A percentile compares a stretch with the other conserved stretches of the same genome.
These are phyloP conservation scores for Paraphysoderma sedebokerense DNA, from an alignment of 371 early-diverging fungal genomes.

Conservation along the genomic window DNA sequence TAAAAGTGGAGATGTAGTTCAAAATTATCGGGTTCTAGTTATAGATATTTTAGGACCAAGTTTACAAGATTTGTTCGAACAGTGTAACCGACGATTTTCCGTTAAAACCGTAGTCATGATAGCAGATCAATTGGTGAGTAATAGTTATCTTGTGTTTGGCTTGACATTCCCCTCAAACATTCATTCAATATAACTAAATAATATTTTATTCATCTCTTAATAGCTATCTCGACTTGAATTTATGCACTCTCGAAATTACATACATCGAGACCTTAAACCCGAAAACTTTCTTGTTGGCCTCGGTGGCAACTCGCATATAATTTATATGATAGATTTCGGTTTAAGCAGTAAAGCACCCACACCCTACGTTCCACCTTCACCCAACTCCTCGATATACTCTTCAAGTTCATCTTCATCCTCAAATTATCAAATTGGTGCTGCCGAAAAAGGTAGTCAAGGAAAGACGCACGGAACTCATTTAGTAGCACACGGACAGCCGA, in stretches of 20 bases:
- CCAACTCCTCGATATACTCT: too few relatives aligned
- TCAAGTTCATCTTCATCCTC: too few relatives aligned
- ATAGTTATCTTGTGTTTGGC: too few relatives aligned
- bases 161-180: too few relatives aligned
- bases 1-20: too few relatives aligned
- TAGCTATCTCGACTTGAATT: constrained; percentile 12
- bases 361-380: too few relatives aligned
- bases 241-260: constrained; percentile 15
- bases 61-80: constrained; percentile 18
- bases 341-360: too few relatives aligned
- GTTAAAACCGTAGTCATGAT: constrained; percentile 21
- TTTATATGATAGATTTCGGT: neutral
- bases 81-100: constrained; percentile 11
- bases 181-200: too few relatives aligned
- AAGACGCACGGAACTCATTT: too few relatives aligned
- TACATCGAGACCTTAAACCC: constrained; percentile 30
- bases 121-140: constrained; percentile 15
- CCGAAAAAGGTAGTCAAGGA: neutral
- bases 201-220: too few relatives aligned
- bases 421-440: neutral
- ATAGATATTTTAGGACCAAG: constrained; percentile 24
- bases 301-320: neutral
- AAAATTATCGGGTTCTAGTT: constrained; percentile 4
- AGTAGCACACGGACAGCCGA: too few relatives aligned
- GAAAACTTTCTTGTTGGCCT: constrained; percentile 23